Base-by-base conservation (phyloP, 179 eudicot genomes). In the Silene coronaria region DNA sequence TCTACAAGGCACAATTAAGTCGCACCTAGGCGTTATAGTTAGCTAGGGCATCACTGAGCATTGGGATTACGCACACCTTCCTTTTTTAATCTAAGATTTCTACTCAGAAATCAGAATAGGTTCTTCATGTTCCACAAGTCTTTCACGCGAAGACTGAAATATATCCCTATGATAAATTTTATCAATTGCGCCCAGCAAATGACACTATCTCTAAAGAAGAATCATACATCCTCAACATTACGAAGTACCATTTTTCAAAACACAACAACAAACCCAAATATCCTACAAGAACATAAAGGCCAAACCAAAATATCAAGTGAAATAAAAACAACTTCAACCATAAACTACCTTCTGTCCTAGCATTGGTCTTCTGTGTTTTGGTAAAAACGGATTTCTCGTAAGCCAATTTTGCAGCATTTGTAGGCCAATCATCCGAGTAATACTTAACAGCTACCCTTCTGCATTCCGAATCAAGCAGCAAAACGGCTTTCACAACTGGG, bases 321-420 rank as follows among this genome's bases (percentile, higher is more conserved):
- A n/a, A 5, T 11, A 2, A 30, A 34, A 73, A 68, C 4, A 46
- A 75, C 0, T 28, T 65, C 42, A 72, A 77, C 7, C 28, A 30
- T 7, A 77, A 45, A 14, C 17, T 78, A 91, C 97, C 97, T 88
- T 91, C 97, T 24, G 91, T 82, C 64, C 95, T 86, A 23, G 95
- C 97, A 85, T 90, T 91, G 23, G 94, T 88, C 85, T 90, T 91
- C 75, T 88, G 90, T 27, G 97, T 90, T 80, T 91, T 91, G 51
- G 87, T 85, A 66, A 88, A 91, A 10, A 91, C 85, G 11, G 97
- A 78, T 81, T 91, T 91, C 88, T 91, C 97, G 77, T 87, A 91
- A 67, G 90, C 88, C 77, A 86, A 85, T 82, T 88, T 90, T 3
- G 95, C 87, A 24, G 79, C 77, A 75, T 88, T 88, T 4, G 97